Conservation (phyloP, 495 filamentous ascomycete species). For the Penicillium cataractarum region DNA sequence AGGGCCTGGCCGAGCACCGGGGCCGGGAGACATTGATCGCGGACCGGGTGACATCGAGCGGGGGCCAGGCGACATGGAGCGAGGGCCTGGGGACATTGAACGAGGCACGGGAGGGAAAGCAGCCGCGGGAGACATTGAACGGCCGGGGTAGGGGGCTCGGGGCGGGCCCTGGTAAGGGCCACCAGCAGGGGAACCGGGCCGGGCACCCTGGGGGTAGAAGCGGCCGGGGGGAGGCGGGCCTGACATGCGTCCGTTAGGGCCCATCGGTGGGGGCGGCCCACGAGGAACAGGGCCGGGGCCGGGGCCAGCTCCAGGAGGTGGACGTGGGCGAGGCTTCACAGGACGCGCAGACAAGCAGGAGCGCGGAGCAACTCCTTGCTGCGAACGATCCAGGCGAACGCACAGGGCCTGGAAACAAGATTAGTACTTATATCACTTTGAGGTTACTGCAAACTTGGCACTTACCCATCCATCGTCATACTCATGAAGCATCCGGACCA, state of each 20-base stretch:
- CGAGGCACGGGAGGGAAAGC: conserved; percentile 18
- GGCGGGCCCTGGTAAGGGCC: conserved; percentile 34
- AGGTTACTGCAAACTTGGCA: conserved; percentile 11
- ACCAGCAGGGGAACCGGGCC: conserved; percentile 46
- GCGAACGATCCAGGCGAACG: conserved; percentile 82
- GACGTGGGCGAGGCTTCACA: conserved; percentile 79
- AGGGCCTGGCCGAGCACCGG: conserved; percentile 38
- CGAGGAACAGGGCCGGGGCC: conserved; percentile 53
- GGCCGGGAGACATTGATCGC: conserved; percentile 45
- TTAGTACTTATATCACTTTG: conserved; percentile 38
- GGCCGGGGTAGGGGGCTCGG: conserved; percentile 37
- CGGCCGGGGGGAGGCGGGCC: conserved; percentile 30
- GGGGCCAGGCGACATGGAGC: conserved; percentile 29
- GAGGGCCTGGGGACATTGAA: conserved; percentile 25
- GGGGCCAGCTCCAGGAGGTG: conserved; percentile 52
- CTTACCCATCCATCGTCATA: conserved; percentile 99
- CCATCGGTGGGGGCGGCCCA: conserved; percentile 54
- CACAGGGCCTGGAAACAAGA: conserved; percentile 73
- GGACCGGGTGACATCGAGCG: conserved; percentile 20
- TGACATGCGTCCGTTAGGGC: conserved; percentile 47
- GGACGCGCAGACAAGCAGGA: conserved; percentile 92
- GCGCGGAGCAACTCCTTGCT: conserved; percentile 90
- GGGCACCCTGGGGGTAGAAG: conserved; percentile 44
- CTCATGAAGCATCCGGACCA: conserved; percentile 88
- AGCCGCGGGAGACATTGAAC: conserved; percentile 28